These are phyloP conservation scores for Mycena chlorophos DNA, from an alignment of 768 basidiomycete genomes.

Conservation along the genomic window DNA sequence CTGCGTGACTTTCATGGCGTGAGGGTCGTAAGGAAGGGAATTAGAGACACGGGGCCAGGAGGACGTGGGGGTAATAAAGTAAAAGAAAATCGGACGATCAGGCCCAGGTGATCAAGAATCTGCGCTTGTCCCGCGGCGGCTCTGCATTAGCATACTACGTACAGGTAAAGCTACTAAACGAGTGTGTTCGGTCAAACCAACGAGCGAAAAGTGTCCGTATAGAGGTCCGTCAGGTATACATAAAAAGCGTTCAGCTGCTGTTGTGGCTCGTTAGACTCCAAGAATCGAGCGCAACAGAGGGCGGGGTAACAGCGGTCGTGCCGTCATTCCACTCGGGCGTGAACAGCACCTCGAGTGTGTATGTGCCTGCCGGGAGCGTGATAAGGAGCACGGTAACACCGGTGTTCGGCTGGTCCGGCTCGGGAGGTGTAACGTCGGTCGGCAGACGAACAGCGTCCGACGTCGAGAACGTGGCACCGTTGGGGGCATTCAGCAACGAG, in stretches of 20 bases:
- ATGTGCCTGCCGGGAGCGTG: conserved; percentile 64
- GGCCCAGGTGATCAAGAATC: not conserved
- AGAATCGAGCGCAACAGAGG: conserved; percentile 62
- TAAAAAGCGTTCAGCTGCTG: conserved; percentile 21
- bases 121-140: not conserved
- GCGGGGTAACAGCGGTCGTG: conserved; percentile 68
- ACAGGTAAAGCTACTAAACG: not conserved
- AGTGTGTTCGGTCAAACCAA: not conserved
- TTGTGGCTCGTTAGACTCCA: conserved; percentile 86
- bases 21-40: not conserved
- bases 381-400: conserved; percentile 81
- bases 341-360: conserved; percentile 83
- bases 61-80: not conserved
- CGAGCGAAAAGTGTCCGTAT: not conserved
- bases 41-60: not conserved
- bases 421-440: conserved; percentile 62
- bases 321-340: conserved; percentile 89
- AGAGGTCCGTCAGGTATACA: conserved; percentile 1
- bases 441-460: conserved; percentile 53
- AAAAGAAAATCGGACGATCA: not conserved
- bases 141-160: not conserved
- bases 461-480: conserved; percentile 66
- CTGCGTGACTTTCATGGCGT: conserved; percentile 86
- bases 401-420: conserved; percentile 70
- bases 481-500: conserved; percentile 63